Conservation (phyloP, 2,329 filamentous ascomycete genomes). For the Nectriaceae sp. region DNA sequence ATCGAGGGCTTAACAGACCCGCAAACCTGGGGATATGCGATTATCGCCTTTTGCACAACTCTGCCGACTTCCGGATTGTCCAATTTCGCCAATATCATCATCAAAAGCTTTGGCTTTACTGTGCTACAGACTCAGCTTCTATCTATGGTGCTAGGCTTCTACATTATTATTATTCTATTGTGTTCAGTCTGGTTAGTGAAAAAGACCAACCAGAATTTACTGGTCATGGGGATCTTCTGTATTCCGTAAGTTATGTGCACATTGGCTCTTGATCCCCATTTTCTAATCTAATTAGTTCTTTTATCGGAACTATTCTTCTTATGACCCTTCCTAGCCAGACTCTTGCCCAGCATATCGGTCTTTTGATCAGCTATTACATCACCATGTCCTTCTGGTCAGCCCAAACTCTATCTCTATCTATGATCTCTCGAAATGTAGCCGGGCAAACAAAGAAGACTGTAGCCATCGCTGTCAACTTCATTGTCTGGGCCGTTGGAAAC, state of each 20-base stretch:
- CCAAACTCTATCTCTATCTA: constrained; percentile 65
- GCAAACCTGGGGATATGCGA: constrained; percentile 63
- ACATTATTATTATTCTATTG: constrained; percentile 70
- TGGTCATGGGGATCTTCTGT: constrained; percentile 65
- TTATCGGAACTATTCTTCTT: constrained; percentile 69
- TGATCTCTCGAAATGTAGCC: constrained; percentile 69
- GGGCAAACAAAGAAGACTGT: constrained; percentile 75
- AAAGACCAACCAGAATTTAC: constrained; percentile 64
- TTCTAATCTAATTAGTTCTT: constrained; percentile 48
- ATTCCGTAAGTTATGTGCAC: constrained; percentile 51
- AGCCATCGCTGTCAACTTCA: constrained; percentile 69
- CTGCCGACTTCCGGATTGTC: constrained; percentile 72
- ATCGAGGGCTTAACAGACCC: constrained; percentile 60
- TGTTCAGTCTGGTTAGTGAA: constrained; percentile 66
- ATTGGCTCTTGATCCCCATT: neutral
- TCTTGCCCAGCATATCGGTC: constrained; percentile 60
- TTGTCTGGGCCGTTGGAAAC: constrained; percentile 70
- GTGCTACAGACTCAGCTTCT: constrained; percentile 69
- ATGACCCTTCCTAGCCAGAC: constrained; percentile 66
- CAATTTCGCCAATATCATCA: constrained; percentile 73
- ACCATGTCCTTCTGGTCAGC: constrained; percentile 76
- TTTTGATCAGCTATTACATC: constrained; percentile 74
- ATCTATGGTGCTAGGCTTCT: constrained; percentile 73
- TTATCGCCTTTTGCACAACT: constrained; percentile 70
- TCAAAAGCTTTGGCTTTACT: constrained; percentile 65